Base-by-base conservation (phyloP, 2,329 filamentous ascomycete species). In the Fusarium sarcochroum region DNA sequence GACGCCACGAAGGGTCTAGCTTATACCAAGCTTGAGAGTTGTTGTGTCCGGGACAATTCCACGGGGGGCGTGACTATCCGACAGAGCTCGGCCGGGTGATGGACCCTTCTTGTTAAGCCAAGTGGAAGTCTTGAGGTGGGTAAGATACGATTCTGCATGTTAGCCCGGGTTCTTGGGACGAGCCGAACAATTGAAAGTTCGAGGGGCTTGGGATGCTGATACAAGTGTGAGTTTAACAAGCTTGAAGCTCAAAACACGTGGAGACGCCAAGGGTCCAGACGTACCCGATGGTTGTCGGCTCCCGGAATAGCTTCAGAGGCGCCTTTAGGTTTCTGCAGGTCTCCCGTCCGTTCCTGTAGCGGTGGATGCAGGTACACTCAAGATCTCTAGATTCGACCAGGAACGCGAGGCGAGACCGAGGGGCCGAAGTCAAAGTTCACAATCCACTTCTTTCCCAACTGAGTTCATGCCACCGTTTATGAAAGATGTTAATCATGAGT, bases 1-100 rank as follows among this genome's bases (percentile, higher is more conserved):
- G 48, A 68, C 68, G 67, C 67, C 68, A 70, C 68, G n/a, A 17
- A 54, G 45, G 23, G 54, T 40, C 63, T 27, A 55, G 61, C 41
- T 23, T 40, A 54, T 23, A 41, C 51, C 45, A 42, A 53, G 40
- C 35, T 49, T 11, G 51, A 46, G 32, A 15, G 37, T 46, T 18
- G 40, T 38, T 20, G 54, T 34, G 23, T 34, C 20, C 27, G 20
- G 46, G 48, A 46, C 49, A 49, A 32, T 44, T 55, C 51, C 41
- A 53, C 30, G 17, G 32, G 38, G 40, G 49, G 35, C 21, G 52
- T 66, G 62, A 51, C 66, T 56, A 41, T 51, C 48, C 20, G 6
- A 40, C 25, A 40, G 32, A 54, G 18, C 48, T 38, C 27, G 38
- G 56, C 25, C 11, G 51, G 58, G 41, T 35, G 42, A 46, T 20